Conservation (phyloP, 2,329 filamentous ascomycete genomes). For the Aaosphaeria arxii region DNA sequence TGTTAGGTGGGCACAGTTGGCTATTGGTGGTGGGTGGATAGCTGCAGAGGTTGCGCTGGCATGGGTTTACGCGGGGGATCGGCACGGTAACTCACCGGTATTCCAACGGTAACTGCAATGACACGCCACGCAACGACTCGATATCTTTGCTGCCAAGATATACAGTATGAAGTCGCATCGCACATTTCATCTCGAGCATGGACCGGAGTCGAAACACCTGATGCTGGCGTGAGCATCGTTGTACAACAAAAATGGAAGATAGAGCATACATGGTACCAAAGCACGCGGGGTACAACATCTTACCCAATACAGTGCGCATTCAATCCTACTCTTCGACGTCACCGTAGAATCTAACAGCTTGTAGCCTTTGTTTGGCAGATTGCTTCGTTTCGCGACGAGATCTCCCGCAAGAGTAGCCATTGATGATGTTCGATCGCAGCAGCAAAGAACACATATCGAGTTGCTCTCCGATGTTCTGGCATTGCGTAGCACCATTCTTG, state of each 20-base stretch:
- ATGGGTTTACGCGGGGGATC: not conserved
- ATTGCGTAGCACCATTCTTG: slow-evolving; percentile 38
- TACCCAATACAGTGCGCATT: slow-evolving; percentile 29
- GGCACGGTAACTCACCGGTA: not conserved
- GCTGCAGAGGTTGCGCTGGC: no score
- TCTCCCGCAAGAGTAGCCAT: slow-evolving; percentile 36
- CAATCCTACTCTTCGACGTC: not conserved
- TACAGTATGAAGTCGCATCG: no score
- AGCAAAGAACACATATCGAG: slow-evolving; percentile 40
- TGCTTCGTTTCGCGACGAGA: slow-evolving; percentile 39
- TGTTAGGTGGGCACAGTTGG: no score
- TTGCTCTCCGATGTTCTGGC: slow-evolving; percentile 45
- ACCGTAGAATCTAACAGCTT: slow-evolving; percentile 4
- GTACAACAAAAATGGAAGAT: slow-evolving; percentile 18
- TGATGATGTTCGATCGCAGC: slow-evolving; percentile 37
- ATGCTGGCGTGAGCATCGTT: no score
- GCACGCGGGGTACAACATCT: slow-evolving; percentile 22
- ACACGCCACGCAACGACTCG: slow-evolving; percentile 13
- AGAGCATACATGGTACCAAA: slow-evolving; percentile 24
- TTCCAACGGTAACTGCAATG: slow-evolving; percentile 1
- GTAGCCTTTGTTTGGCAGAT: slow-evolving; percentile 39
- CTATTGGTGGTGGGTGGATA: no score
- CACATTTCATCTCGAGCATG: no score
- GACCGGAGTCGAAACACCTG: no score
- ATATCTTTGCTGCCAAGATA: not conserved